These are phyloP conservation scores for Salix suchowensis DNA, from an alignment of 345 rosid genomes.

Conservation along the genomic window DNA sequence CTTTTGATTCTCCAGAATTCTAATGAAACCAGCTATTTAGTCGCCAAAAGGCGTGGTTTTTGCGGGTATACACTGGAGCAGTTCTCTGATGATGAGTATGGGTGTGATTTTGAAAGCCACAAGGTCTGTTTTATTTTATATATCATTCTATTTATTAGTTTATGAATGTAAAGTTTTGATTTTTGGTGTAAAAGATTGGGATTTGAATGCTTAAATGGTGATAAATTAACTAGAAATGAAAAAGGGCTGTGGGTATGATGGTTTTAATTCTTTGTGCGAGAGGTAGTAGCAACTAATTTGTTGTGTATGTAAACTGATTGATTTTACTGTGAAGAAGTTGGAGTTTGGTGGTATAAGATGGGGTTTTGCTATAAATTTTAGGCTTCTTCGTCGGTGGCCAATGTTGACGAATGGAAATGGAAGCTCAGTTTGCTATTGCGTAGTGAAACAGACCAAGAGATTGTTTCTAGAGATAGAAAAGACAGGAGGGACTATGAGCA, in stretches of 20 bases:
- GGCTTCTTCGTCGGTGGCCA: conserved; percentile 95
- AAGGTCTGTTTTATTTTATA: conserved; percentile 36
- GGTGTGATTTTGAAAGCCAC: conserved; percentile 73
- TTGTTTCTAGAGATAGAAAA: conserved; percentile 80
- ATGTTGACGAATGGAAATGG: conserved; percentile 98
- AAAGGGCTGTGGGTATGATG: not conserved
- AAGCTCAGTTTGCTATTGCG: conserved; percentile 73
- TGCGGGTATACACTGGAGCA: conserved; percentile 63
- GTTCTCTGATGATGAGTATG: conserved; percentile 93
- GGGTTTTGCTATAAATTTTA: conserved; percentile 18
- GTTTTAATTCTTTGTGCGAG: not conserved
- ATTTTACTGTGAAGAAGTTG: not conserved
- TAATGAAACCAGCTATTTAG: conserved; percentile 6
- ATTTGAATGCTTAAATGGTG: not conserved
- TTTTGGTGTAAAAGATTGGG: not conserved
- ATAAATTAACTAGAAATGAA: not conserved
- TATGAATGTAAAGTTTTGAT: not conserved
- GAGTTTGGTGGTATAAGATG: not conserved
- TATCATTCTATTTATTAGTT: not conserved
- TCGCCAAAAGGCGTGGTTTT: conserved; percentile 34
- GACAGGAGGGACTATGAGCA: conserved; percentile 97
- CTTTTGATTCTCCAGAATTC: conserved; percentile 18
- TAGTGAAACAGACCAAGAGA: conserved; percentile 73
- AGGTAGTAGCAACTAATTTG: conserved; percentile 2
- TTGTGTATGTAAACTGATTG: not conserved